Conservation (phyloP, 371 early-diverging fungal genomes). For the Apophysomyces elegans region DNA sequence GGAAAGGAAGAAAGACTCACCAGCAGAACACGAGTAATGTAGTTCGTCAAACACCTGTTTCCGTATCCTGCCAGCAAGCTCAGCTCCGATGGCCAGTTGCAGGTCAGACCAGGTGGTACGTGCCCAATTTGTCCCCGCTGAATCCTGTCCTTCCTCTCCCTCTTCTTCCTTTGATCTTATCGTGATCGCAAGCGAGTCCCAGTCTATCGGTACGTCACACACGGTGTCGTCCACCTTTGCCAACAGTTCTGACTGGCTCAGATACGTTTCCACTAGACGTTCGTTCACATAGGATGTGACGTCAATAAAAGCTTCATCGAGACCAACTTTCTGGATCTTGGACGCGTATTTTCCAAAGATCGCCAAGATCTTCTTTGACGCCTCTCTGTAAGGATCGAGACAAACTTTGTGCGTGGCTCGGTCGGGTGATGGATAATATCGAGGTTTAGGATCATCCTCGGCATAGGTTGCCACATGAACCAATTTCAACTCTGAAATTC, state of each 20-base stretch:
- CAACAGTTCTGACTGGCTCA: slow-evolving; percentile 36
- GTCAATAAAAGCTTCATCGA: slow-evolving; percentile 92
- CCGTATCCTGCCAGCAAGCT: slow-evolving; percentile 70
- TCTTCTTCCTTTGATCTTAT: slow-evolving; percentile 33
- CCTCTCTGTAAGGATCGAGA: slow-evolving; percentile 80
- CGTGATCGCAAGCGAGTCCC: slow-evolving; percentile 35
- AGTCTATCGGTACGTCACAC: slow-evolving; percentile 34
- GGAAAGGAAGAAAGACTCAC: slow-evolving; percentile 22
- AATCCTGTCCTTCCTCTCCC: slow-evolving; percentile 4
- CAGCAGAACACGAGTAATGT: slow-evolving; percentile 84
- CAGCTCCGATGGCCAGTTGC: slow-evolving; percentile 77
- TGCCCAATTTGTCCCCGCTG: slow-evolving; percentile 12
- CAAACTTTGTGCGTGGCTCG: slow-evolving; percentile 88
- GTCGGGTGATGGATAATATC: slow-evolving; percentile 73
- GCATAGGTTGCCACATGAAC: slow-evolving; percentile 90
- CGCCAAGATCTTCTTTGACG: slow-evolving; percentile 72
- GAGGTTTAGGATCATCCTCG: slow-evolving; percentile 61
- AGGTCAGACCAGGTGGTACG: slow-evolving; percentile 65
- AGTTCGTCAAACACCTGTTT: slow-evolving; percentile 68
- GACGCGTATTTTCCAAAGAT: slow-evolving; percentile 61
- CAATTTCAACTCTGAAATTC: slow-evolving; percentile 62
- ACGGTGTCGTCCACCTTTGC: slow-evolving; percentile 31
- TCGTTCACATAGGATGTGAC: slow-evolving; percentile 72
- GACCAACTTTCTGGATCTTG: slow-evolving; percentile 67
- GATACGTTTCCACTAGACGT: slow-evolving; percentile 53